Conservation (phyloP, 1,284 basidiomycete genomes). For the Athelia sp. region DNA sequence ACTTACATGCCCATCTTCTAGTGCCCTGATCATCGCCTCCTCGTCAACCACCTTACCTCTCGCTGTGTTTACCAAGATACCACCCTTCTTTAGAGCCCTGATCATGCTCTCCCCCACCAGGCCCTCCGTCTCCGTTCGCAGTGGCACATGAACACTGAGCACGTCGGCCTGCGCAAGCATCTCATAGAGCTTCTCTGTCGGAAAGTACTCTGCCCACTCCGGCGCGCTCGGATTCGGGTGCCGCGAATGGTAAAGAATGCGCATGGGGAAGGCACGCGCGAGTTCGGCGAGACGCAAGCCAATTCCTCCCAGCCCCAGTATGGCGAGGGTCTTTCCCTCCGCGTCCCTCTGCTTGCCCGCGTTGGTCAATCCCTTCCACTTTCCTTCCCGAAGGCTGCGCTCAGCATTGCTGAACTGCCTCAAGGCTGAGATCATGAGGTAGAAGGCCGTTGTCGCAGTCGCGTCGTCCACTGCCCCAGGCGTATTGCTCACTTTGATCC, state of each 20-base stretch:
- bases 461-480: conserved; percentile 90
- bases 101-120: conserved; percentile 80
- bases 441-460: conserved; percentile 86
- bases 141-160: conserved; percentile 70
- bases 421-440: conserved; percentile 79
- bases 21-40: conserved; percentile 76
- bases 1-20: conserved; percentile 81
- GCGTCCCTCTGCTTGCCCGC: conserved; percentile 63
- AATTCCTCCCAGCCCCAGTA: conserved; percentile 90
- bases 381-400: conserved; percentile 51
- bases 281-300: conserved; percentile 69
- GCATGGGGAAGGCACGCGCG: conserved; percentile 78
- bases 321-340: conserved; percentile 74
- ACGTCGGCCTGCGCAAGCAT: conserved; percentile 78
- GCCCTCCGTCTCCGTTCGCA: conserved; percentile 70
- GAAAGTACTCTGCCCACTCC: conserved; percentile 73
- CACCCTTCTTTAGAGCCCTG: conserved; percentile 72
- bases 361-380: conserved; percentile 51
- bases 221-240: conserved; percentile 54
- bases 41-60: conserved; percentile 89
- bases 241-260: conserved; percentile 80
- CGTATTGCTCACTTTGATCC: conserved; percentile 86
- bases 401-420: conserved; percentile 77
- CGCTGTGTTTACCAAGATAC: conserved; percentile 86
- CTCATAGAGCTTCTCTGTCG: conserved; percentile 55